Base-by-base conservation (phyloP, 768 basidiomycete genomes). In the Lepiota subincarnata region DNA sequence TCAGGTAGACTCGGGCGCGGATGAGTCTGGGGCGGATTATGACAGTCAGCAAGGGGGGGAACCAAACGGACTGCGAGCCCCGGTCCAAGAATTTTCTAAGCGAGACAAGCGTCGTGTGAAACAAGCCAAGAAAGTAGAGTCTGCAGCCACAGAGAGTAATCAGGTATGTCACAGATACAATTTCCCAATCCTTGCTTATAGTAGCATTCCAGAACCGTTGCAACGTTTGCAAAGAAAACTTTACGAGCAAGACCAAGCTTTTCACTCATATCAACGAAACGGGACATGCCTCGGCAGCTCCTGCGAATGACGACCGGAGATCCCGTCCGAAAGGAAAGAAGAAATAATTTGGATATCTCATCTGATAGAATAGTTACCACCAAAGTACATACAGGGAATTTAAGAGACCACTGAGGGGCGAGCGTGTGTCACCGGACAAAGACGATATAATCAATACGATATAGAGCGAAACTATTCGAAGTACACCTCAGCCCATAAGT, bases 401-500 rank as follows among this genome's bases (percentile, higher is more conserved):
- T 8, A 38, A 24, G 16, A 24, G 37, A 7, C 22, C 22, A 40
- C n/a, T 39, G 40, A 37, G 22, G 2, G 24, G 24, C 7, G 31
- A 11, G 2, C 31, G 8, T 11, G 3, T 31, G 31, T 31, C 8
- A 7, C 8, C 7, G 16, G 40, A 35, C 44, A 31, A n/a, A 37
- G 34, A 53, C 28, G 38, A 53, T 37, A 40, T 13, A 46, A 26
- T 1, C 16, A 19, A 34, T 45, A 53, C 24, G 38, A 36, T 45
- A 53, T 7, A 38, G 24, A 8, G 13, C 11, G 18, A 34, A 10
- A 46, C 16, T n/a, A 3, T 1, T 18, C 16, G 16, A 41, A n/a
- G n/a, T n/a, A n/a, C n/a, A 11, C 31, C 31, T 67, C 66, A 94
- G 49, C 94, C 94, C 94, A 98, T 96, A 38, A 95, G 72, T 57